Conservation (phyloP, 78 protist species). For the Andalucia godoyi region DNA sequence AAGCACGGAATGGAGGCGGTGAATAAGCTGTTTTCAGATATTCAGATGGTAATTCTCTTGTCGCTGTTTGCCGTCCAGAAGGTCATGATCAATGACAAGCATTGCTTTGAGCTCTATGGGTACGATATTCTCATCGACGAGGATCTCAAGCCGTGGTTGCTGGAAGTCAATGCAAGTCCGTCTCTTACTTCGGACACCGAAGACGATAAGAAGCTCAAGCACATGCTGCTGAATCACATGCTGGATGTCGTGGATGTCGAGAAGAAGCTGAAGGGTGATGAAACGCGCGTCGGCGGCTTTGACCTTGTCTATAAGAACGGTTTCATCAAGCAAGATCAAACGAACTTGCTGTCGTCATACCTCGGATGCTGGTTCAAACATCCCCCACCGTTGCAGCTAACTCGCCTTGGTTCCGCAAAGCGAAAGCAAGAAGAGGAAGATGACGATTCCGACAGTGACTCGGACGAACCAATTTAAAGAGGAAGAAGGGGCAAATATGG, state of each 20-base stretch:
- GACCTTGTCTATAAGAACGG: conserved; percentile 15
- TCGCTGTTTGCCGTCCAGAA: conserved; percentile 57
- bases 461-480: no score
- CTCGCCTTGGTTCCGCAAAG: no score
- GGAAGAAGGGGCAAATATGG: no score
- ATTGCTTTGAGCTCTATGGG: conserved; percentile 75
- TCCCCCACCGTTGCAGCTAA: no score
- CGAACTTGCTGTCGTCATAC: no score
- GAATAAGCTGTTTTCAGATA: conserved; percentile 3
- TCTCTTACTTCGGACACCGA: conserved; percentile 30
- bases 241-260: conserved; percentile 39
- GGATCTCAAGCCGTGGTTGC: conserved; percentile 32
- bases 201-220: conserved; percentile 39
- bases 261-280: not conserved
- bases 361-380: no score
- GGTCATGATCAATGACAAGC: conserved; percentile 55
- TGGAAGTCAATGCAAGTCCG: conserved; percentile 43
- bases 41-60: conserved; percentile 25
- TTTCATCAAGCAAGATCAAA: no score
- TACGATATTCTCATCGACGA: conserved; percentile 45
- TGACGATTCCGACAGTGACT: no score
- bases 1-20: conserved; percentile 22
- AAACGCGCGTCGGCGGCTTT: conserved; percentile 16
- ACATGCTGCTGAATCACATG: conserved; percentile 32
- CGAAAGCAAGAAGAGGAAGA: no score